phyloP scores from a whole-genome alignment of 345 rosid genomes.

The Arabidopsis thaliana region DNA sequence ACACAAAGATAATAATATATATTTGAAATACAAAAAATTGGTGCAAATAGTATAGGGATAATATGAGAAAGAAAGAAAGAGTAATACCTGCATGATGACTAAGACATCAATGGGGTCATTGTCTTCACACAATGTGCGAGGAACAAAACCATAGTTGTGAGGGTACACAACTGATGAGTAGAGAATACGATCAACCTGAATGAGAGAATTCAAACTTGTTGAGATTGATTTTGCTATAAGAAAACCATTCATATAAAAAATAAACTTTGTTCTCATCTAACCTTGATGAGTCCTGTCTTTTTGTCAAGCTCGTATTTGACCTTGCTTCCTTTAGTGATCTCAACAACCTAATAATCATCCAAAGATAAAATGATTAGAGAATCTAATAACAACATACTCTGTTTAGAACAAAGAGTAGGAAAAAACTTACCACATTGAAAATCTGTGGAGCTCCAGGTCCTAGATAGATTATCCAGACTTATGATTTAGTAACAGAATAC shows the following conservation, averaged over 20 bases:
- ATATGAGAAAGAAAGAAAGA: constrained; percentile 5
- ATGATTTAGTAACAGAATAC: not conserved
- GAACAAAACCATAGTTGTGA: constrained; percentile 97
- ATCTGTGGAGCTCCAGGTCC: constrained; percentile 90
- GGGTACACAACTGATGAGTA: constrained; percentile 98
- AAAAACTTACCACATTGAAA: constrained; percentile 67
- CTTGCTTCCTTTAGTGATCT: constrained; percentile 96
- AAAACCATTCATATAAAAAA: not conserved
- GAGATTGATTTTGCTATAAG: not conserved
- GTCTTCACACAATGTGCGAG: constrained; percentile 94
- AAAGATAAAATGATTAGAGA: not conserved
- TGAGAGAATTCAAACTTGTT: not conserved
- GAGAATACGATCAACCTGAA: constrained; percentile 82
- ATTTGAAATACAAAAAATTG: not conserved
- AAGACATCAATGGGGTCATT: constrained; percentile 94
- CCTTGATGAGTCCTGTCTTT: constrained; percentile 95
- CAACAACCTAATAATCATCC: constrained; percentile 68
- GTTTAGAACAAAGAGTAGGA: not conserved
- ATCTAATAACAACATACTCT: not conserved
- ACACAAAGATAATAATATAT: constrained; percentile 3
- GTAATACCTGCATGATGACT: constrained; percentile 89
- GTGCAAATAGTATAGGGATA: not conserved
- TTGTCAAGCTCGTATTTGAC: constrained; percentile 98
- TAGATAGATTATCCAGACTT: constrained; percentile 31
- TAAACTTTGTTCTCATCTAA: constrained; percentile 14